phyloP scores from a whole-genome alignment of 1,284 basidiomycete genomes.

The Cryptococcus sp. region DNA sequence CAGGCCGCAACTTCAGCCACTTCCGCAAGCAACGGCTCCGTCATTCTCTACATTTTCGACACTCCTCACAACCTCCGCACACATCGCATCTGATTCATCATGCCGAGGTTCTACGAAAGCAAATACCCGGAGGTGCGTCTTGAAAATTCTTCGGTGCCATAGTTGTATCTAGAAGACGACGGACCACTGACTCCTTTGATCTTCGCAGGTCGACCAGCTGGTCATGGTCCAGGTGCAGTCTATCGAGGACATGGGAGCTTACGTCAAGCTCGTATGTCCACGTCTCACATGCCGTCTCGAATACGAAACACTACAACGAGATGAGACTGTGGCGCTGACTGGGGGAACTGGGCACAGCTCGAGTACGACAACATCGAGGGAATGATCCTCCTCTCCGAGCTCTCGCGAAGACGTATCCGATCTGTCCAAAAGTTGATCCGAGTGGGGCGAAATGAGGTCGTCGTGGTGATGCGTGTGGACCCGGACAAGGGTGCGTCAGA shows the following conservation, averaged over 20 bases:
- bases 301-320: neutral
- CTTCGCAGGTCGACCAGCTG: constrained; percentile 77
- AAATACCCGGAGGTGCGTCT: constrained; percentile 53
- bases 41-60: neutral
- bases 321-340: neutral
- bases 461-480: constrained; percentile 96
- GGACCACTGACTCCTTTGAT: neutral
- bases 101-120: constrained; percentile 52
- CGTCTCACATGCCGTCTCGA: neutral
- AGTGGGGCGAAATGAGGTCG: constrained; percentile 96
- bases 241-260: constrained; percentile 99
- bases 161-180: neutral
- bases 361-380: constrained; percentile 99
- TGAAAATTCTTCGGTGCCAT: no score
- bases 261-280: constrained; percentile 85
- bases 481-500: constrained; percentile 91
- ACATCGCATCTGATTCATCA: constrained; percentile 17
- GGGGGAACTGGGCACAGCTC: constrained; percentile 57
- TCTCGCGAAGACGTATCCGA: constrained; percentile 92
- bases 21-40: neutral
- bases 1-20: neutral
- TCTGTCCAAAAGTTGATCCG: constrained; percentile 98
- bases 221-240: constrained; percentile 99
- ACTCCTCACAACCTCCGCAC: neutral
- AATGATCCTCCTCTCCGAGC: constrained; percentile 97